Percentiles rank a stretch among this genome's conserved stretches.
These are phyloP conservation scores for Elaeis oleifera DNA, from an alignment of 202 grass and related monocot species.

Conservation along the genomic window DNA sequence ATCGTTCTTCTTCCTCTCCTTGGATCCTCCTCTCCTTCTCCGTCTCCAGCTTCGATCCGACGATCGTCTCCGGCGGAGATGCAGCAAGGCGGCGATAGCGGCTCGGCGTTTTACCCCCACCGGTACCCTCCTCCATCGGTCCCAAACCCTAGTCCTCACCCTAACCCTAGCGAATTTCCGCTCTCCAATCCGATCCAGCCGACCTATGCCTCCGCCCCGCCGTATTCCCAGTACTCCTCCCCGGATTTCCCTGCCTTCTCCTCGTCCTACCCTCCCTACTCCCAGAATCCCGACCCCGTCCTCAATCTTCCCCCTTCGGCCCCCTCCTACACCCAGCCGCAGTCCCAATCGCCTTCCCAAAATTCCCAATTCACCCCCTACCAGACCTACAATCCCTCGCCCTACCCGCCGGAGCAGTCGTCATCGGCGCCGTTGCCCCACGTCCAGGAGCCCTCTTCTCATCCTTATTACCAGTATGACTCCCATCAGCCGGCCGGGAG, in stretches of 20 bases:
- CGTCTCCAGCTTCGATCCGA: neutral
- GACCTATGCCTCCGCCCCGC: constrained; percentile 56
- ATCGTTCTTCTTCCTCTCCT: neutral
- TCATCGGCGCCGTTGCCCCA: constrained; percentile 17
- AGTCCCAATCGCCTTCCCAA: constrained; percentile 15
- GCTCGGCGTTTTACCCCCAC: constrained; percentile 48
- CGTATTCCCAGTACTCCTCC: constrained; percentile 43
- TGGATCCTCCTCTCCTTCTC: neutral
- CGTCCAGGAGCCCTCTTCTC: constrained; percentile 8
- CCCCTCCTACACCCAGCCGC: constrained; percentile 36
- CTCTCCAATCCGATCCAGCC: constrained; percentile 22
- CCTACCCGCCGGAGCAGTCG: constrained; percentile 39
- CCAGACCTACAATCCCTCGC: constrained; percentile 42
- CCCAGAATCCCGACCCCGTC: constrained; percentile 12
- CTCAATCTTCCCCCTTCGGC: constrained; percentile 28
- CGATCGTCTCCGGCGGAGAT: constrained; percentile 26
- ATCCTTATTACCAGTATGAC: constrained; percentile 47
- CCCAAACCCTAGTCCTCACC: constrained; percentile 24
- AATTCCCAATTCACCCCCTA: constrained; percentile 35
- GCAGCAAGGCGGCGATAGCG: constrained; percentile 62
- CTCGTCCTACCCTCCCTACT: constrained; percentile 3
- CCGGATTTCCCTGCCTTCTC: constrained; percentile 22
- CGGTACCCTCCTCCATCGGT: constrained; percentile 37
- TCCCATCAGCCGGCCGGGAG: constrained; percentile 18
- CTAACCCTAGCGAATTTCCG: constrained; percentile 8